These are phyloP conservation scores for Suhomyces vadensis DNA, from an alignment of 805 yeast genomes.

Conservation along the genomic window DNA sequence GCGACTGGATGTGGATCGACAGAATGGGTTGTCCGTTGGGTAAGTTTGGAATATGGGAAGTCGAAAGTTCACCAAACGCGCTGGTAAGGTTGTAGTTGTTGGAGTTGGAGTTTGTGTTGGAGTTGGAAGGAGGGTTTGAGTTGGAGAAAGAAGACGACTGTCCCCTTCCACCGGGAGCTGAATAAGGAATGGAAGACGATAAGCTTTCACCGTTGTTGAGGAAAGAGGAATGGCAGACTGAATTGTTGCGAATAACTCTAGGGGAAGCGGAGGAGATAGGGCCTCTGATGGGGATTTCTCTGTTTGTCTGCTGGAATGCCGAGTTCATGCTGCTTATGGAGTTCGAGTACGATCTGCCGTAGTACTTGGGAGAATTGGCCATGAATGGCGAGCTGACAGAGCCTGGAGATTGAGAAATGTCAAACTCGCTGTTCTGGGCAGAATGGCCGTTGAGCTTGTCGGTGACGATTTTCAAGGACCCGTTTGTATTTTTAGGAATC, in stretches of 20 bases:
- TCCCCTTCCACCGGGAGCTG: constrained; percentile 64
- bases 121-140: constrained; percentile 26
- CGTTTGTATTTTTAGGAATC: constrained; percentile 5
- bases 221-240: constrained; percentile 42
- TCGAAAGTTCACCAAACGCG: constrained; percentile 9
- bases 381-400: constrained; percentile 8
- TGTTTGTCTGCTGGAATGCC: constrained; percentile 15
- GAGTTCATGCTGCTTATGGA: constrained; percentile 13
- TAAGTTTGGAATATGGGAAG: constrained; percentile 47
- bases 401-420: constrained; percentile 7
- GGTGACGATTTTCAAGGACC: constrained; percentile 5
- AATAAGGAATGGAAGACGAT: constrained; percentile 65
- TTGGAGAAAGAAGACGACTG: constrained; percentile 20
- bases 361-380: constrained; percentile 13
- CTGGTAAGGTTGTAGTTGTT: constrained; percentile 6
- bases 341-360: constrained; percentile 14
- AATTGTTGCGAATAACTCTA: constrained; percentile 42
- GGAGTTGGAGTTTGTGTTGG: constrained; percentile 10
- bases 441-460: not conserved
- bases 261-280: constrained; percentile 33
- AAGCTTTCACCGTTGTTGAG: constrained; percentile 42
- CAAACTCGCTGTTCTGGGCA: constrained; percentile 9
- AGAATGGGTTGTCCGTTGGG: constrained; percentile 59
- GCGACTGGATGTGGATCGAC: constrained; percentile 70
- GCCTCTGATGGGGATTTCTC: constrained; percentile 22